phyloP scores from a whole-genome alignment of 495 filamentous ascomycete species.

The Penicillium desertorum region DNA sequence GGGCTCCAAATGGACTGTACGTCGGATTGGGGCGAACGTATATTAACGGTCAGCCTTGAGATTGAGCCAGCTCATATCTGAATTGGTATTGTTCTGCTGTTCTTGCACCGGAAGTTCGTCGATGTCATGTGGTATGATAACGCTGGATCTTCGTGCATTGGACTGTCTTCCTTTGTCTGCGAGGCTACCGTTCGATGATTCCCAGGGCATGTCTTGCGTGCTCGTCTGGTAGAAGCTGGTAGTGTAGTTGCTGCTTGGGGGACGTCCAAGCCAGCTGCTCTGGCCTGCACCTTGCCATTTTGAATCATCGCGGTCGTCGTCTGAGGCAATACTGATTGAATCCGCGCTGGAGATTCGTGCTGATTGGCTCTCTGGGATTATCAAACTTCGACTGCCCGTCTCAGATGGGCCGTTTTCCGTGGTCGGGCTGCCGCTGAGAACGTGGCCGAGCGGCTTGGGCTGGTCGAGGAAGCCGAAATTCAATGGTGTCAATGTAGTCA shows the following conservation, averaged over 20 bases:
- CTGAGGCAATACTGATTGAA: slow-evolving; percentile 56
- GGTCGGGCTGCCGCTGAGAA: slow-evolving; percentile 66
- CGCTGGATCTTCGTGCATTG: slow-evolving; percentile 37
- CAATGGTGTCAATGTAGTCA: slow-evolving; percentile 34
- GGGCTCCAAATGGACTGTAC: background rate
- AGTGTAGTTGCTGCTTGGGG: slow-evolving; percentile 63
- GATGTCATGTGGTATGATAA: slow-evolving; percentile 41
- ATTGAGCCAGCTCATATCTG: slow-evolving; percentile 80
- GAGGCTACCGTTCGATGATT: slow-evolving; percentile 16
- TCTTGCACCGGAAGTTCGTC: slow-evolving; percentile 42
- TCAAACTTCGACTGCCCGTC: slow-evolving; percentile 33
- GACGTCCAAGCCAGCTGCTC: slow-evolving; percentile 49
- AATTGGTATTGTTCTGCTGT: slow-evolving; percentile 35
- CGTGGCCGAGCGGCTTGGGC: slow-evolving; percentile 49
- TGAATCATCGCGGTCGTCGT: slow-evolving; percentile 52
- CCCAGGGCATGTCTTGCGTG: slow-evolving; percentile 32
- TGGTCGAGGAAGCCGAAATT: slow-evolving; percentile 42
- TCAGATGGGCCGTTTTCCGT: slow-evolving; percentile 53
- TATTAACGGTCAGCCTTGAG: slow-evolving; percentile 43
- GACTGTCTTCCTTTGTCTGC: slow-evolving; percentile 23
- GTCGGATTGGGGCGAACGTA: background rate
- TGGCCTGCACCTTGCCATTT: slow-evolving; percentile 47
- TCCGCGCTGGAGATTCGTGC: slow-evolving; percentile 62
- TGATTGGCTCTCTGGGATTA: slow-evolving; percentile 56
- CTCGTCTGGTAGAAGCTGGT: slow-evolving; percentile 48